Evolutionary conservation across 805 yeast species (phyloP), one percentile per base, ranked within the genome.

Genomic region (Trichomonascus vanleenenianus): DNA sequence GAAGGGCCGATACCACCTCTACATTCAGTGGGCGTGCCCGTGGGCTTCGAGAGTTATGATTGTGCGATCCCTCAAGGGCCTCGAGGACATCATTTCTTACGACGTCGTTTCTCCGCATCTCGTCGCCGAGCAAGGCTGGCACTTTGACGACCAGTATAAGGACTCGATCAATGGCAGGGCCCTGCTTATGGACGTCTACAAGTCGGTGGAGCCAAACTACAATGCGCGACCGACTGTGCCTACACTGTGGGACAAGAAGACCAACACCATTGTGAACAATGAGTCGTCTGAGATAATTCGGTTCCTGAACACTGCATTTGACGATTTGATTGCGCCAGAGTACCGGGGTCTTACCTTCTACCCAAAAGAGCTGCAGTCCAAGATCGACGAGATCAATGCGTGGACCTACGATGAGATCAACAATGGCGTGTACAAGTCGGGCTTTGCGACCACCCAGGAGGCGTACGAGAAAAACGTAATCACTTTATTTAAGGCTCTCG

Each of bases 41-140:
- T 91, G 97, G 89, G 97, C 97, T 1, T 95, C 86, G 60, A 74
- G 97, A 51, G 78, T 89, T 0, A 70, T 89, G 48, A 81, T 87
- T 44, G 72, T 81, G 2, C 68, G 96, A 44, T 64, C 74, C 10
- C 68, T 91, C 51, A 87, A 88, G 67, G 95, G 96, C 1, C 63
- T 83, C 42, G 62, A 69, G n/a, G 70, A 70, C 44, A 58, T 69
- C 32, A 71, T 70, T 45, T 59, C 67, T 42, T 61, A 69, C 30
- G 78, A 89, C 16, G 87, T 86, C 34, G 97, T 91, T 10, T 94
- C 88, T 63, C 88, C 96, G 91, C n/a, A n/a, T n/a, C 75, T 91
- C 83, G 96, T 84, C 53, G 74, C 70, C 11, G 10, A 12, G 10
- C 72, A 83, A 48, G 97, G 97, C 3, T 91, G 98, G 98, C 76